phyloP scores from a whole-genome alignment of 2,329 filamentous ascomycete species.

The Cyphellophora europaea region DNA sequence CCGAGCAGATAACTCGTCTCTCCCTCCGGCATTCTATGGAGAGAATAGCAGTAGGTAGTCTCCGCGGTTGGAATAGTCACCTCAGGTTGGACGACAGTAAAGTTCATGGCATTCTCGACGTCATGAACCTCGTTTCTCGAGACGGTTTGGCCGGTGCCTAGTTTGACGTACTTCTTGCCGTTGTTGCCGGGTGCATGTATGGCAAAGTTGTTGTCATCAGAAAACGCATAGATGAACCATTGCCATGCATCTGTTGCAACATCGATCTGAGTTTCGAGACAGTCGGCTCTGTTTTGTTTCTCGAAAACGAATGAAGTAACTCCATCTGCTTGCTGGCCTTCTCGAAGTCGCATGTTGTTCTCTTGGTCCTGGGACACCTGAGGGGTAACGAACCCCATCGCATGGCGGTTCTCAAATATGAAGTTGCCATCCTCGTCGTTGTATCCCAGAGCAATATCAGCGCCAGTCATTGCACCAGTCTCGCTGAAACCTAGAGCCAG shows the following conservation, averaged over 20 bases:
- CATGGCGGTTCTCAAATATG: slow-evolving; percentile 5
- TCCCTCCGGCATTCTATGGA: slow-evolving; percentile 4
- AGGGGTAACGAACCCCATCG: slow-evolving; percentile 4
- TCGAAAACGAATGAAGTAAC: slow-evolving; percentile 7
- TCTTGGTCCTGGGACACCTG: slow-evolving; percentile 4
- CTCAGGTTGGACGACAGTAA: slow-evolving; percentile 4
- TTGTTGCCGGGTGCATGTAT: slow-evolving; percentile 4
- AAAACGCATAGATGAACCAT: slow-evolving; percentile 6
- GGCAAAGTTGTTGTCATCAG: slow-evolving; percentile 5
- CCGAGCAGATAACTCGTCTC: slow-evolving; percentile 4
- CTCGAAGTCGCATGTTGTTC: slow-evolving; percentile 5
- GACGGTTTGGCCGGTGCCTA: slow-evolving; percentile 5
- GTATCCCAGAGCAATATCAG: slow-evolving; percentile 5
- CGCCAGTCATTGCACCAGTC: slow-evolving; percentile 5
- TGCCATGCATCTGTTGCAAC: slow-evolving; percentile 4
- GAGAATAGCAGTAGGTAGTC: slow-evolving; percentile 6
- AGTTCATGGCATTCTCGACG: slow-evolving; percentile 3
- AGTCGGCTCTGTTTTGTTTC: slow-evolving; percentile 5
- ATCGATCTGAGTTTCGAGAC: slow-evolving; percentile 3
- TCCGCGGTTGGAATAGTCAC: slow-evolving; percentile 3
- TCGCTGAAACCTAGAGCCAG: slow-evolving; percentile 6
- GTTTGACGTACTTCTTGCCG: slow-evolving; percentile 6
- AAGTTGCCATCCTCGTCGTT: slow-evolving; percentile 4
- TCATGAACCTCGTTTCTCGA: slow-evolving; percentile 3
- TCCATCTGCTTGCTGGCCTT: slow-evolving; percentile 4